These are phyloP conservation scores for Saccharomycopsis sp. DNA, from an alignment of 805 yeast genomes.

Conservation along the genomic window DNA sequence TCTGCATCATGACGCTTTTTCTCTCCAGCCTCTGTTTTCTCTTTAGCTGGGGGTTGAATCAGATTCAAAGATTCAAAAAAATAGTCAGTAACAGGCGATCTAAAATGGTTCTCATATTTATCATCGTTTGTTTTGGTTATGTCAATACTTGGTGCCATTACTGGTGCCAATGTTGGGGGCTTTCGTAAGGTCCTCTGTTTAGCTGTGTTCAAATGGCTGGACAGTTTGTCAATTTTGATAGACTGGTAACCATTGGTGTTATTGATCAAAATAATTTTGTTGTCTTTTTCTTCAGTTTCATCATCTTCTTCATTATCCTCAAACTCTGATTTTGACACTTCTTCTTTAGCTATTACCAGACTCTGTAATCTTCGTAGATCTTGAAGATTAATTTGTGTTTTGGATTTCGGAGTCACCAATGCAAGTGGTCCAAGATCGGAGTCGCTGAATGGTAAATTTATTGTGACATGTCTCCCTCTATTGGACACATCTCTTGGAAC, in stretches of 20 bases:
- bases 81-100: slow-evolving; percentile 7
- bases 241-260: slow-evolving; percentile 14
- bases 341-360: not conserved
- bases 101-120: not conserved
- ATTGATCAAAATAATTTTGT: slow-evolving; percentile 13
- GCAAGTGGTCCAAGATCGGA: too few relatives aligned
- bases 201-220: not conserved
- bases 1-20: not conserved
- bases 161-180: not conserved
- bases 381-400: too few relatives aligned
- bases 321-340: not conserved
- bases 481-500: not conserved
- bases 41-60: too few relatives aligned
- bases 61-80: slow-evolving; percentile 13
- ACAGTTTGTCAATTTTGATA: slow-evolving; percentile 1
- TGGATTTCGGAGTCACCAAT: too few relatives aligned
- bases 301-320: not conserved
- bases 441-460: slow-evolving; percentile 10
- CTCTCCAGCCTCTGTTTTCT: too few relatives aligned
- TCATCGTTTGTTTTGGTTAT: too few relatives aligned
- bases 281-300: not conserved
- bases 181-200: not conserved
- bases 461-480: slow-evolving; percentile 9
- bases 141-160: too few relatives aligned
- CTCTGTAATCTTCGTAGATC: too few relatives aligned